Evolutionary conservation across 371 early-diverging fungal genomes (phyloP), one percentile per base, ranked within the genome.

Genomic region (Circinella umbellata): DNA sequence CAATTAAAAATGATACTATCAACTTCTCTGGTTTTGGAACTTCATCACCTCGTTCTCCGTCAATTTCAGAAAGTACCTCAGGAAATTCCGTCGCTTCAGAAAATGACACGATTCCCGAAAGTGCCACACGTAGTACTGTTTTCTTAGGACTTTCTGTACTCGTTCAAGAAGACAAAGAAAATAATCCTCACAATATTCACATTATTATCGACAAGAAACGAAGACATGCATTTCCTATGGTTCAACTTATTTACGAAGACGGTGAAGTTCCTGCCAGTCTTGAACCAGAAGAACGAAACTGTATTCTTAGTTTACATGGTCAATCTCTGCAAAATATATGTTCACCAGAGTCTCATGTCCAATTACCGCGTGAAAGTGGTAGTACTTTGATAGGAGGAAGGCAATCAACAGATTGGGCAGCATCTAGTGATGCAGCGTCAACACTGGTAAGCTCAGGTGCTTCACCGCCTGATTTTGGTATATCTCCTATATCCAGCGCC

Each of bases 211-310:
- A 78, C 48, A 80, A 77, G 17, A 27, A 62, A 10, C 73, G 70
- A 5, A 67, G 80, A 38, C 76, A 73, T 46, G 36, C 74, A 1
- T 78, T 84, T 38, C 84, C 84, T 0, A 69, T 81, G 57, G 76
- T 78, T 3, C 71, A 76, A 35, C 60, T 84, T 15, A 57, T n/a
- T 13, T 74, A 74, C 62, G 72, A 69, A 8, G 65, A 64, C 15
- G 65, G 68, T 4, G 68, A 64, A n/a, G n/a, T 62, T 38, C 72
- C 68, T 1, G 34, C 53, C 3, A 61, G 57, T 13, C 61, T 81
- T 5, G 62, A 71, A 8, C 55, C 47, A 18, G 62, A 65, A 18
- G 73, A 80, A 61, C 73, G 73, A 27, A 71, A 66, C 4, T 64
- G 66, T 34, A 55, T 80, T 20, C 34, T 70, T 15, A 62, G 67